Evolutionary conservation across 306 rosid genomes (phyloP).

Genomic region (Dalbergia oliveri): DNA sequence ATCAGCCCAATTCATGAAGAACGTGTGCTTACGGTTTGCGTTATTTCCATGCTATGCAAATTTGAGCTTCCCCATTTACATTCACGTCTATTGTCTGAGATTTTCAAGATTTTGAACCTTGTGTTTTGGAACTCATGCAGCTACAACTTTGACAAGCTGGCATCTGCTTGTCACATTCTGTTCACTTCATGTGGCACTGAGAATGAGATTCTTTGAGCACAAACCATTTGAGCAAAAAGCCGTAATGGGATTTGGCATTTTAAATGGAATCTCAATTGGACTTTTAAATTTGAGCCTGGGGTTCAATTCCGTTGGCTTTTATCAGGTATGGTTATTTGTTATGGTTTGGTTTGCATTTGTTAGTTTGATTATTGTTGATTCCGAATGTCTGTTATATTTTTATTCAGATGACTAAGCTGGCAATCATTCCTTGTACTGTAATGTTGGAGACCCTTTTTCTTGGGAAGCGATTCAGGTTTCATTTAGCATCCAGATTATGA

Average conservation of each 20-base stretch:
- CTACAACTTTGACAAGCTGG: conserved; percentile 99
- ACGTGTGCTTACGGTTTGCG: conserved; percentile 24
- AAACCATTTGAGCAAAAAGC: conserved; percentile 87
- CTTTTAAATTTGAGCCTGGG: conserved; percentile 97
- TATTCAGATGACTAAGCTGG: conserved; percentile 96
- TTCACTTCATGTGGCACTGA: conserved; percentile 89
- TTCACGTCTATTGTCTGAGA: neutral
- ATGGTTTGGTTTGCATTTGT: conserved; percentile 23
- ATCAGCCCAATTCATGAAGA: conserved; percentile 10
- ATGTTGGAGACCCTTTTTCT: conserved; percentile 94
- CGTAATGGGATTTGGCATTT: conserved; percentile 90
- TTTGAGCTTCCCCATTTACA: conserved; percentile 16
- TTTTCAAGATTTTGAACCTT: conserved; percentile 32
- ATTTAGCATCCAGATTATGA: conserved; percentile 35
- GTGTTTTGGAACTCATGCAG: conserved; percentile 58
- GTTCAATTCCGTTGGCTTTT: conserved; percentile 97
- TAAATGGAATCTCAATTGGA: conserved; percentile 97
- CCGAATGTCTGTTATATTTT: conserved; percentile 40
- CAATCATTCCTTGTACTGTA: conserved; percentile 98
- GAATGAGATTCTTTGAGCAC: conserved; percentile 91
- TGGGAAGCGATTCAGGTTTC: conserved; percentile 89
- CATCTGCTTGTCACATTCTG: conserved; percentile 98
- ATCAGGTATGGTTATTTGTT: conserved; percentile 70
- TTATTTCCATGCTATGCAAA: conserved; percentile 29
- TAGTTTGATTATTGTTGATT: conserved; percentile 38